Conservation (phyloP, 331 rosid species). For the Telfairia occidentalis region DNA sequence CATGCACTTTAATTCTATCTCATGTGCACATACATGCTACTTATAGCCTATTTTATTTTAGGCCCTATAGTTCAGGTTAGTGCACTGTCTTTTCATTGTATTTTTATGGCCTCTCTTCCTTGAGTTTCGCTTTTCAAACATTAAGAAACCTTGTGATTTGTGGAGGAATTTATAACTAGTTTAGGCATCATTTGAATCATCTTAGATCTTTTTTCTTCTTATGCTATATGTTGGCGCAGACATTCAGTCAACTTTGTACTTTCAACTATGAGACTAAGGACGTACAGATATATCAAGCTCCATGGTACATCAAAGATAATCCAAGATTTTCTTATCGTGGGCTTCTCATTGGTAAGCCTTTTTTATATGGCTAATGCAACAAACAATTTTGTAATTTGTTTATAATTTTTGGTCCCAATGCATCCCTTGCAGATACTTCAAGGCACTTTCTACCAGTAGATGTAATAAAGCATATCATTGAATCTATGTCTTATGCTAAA, state of each 20-base stretch:
- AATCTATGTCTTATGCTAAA: slow-evolving; percentile 90
- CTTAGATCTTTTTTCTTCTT: slow-evolving; percentile 10
- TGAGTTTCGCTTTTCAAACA: neutral
- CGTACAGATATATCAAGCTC: slow-evolving; percentile 57
- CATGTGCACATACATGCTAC: neutral
- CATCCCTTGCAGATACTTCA: slow-evolving; percentile 67
- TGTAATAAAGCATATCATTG: slow-evolving; percentile 75
- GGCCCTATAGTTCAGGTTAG: neutral
- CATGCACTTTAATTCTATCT: neutral
- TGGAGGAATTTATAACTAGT: neutral
- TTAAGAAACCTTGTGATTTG: neutral
- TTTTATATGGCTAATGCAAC: neutral
- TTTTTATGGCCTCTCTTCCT: neutral
- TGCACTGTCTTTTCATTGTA: neutral
- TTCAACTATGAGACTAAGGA: slow-evolving; percentile 63
- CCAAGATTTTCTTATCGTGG: slow-evolving; percentile 90
- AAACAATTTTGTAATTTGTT: neutral
- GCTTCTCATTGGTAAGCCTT: slow-evolving; percentile 64
- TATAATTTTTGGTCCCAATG: neutral
- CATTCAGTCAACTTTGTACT: slow-evolving; percentile 88
- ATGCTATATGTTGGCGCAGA: slow-evolving; percentile 33
- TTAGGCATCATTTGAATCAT: neutral
- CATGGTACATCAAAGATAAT: slow-evolving; percentile 74
- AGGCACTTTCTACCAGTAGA: slow-evolving; percentile 80
- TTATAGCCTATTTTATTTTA: neutral